Conservation (phyloP, 352 stramenopile genomes). For the Phytophthora podocarpi region DNA sequence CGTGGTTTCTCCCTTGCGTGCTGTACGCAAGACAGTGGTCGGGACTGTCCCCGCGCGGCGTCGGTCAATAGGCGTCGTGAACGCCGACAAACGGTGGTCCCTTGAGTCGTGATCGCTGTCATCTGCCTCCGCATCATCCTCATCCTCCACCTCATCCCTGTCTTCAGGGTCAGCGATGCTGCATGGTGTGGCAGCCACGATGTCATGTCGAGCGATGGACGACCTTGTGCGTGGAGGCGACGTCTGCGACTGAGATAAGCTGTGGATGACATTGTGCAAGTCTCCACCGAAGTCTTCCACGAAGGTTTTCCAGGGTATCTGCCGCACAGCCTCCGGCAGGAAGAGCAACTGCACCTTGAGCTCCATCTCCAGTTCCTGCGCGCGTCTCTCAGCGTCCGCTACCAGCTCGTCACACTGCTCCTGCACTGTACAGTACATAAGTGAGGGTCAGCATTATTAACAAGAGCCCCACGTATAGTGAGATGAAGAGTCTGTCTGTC, state of each 20-base stretch:
- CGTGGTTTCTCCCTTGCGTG: slow-evolving; percentile 71
- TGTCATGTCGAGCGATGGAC: slow-evolving; percentile 29
- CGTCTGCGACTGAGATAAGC: slow-evolving; percentile 44
- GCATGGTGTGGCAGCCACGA: slow-evolving; percentile 50
- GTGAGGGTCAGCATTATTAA: slow-evolving; percentile 9
- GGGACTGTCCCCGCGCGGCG: slow-evolving; percentile 10
- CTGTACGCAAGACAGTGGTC: slow-evolving; percentile 63
- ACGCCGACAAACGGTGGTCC: slow-evolving; percentile 35
- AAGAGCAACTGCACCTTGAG: slow-evolving; percentile 83
- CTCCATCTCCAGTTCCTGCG: slow-evolving; percentile 71
- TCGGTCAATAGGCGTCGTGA: slow-evolving; percentile 47
- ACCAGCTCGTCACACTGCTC: slow-evolving; percentile 65
- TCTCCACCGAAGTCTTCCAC: slow-evolving; percentile 79
- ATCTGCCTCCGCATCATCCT: slow-evolving; percentile 3
- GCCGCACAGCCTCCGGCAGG: slow-evolving; percentile 68
- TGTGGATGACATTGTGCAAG: slow-evolving; percentile 75
- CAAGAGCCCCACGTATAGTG: no score
- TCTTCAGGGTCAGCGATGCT: slow-evolving; percentile 24
- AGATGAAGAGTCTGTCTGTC: background rate
- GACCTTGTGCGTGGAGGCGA: slow-evolving; percentile 19
- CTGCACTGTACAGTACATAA: slow-evolving; percentile 45
- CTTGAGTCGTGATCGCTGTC: slow-evolving; percentile 11
- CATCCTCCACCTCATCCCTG: slow-evolving; percentile 16
- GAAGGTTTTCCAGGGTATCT: slow-evolving; percentile 84
- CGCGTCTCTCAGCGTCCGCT: slow-evolving; percentile 56